Evolutionary conservation across 164 flowering plant species (phyloP), one percentile per base, ranked within the genome.

Genomic region (Umbilicus rupestris): DNA sequence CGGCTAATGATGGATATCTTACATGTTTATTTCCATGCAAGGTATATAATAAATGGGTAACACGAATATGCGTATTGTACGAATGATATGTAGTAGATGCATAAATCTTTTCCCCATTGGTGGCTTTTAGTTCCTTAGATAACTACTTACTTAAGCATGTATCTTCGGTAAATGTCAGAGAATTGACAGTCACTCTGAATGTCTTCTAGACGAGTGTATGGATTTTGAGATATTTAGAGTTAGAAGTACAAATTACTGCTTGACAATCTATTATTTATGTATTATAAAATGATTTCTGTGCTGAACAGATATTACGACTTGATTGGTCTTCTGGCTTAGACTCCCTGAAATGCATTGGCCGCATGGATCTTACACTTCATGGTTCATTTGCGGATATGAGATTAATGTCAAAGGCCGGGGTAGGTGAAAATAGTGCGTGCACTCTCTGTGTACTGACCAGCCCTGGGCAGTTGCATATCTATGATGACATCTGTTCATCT

Each of bases 381-480:
- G 95, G 96, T 59, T 83, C 96, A 60, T 92, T 86, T 79, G 89
- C 93, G 10, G 96, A 92, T 77, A 83, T 84, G 91, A 80, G 85
- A 68, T 72, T 83, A 30, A 64, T 83, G 62, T 86, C 88, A 39
- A 73, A 68, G 67, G 71, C 71, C 57, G 83, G 83, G 37, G 65
- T 72, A 39, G 62, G 52, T 14, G 73, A 69, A 68, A 76, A 72
- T 67, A 64, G 55, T 63, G 52, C 71, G 37, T 77, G 72, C 59
- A 68, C 78, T 57, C 78, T 87, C 15, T 83, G 86, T 78, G 69
- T 89, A 47, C 74, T 92, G 78, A 83, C 93, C 68, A 92, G 76
- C 72, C 96, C 96, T 37, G 98, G 98, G 66, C 80, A 85, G 29
- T 65, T 92, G 75, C 80, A 79, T 63, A 69, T 78, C 67, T 85